Evolutionary conservation across 768 basidiomycete genomes (phyloP).

Genomic region (Rhizopogon rudus): DNA sequence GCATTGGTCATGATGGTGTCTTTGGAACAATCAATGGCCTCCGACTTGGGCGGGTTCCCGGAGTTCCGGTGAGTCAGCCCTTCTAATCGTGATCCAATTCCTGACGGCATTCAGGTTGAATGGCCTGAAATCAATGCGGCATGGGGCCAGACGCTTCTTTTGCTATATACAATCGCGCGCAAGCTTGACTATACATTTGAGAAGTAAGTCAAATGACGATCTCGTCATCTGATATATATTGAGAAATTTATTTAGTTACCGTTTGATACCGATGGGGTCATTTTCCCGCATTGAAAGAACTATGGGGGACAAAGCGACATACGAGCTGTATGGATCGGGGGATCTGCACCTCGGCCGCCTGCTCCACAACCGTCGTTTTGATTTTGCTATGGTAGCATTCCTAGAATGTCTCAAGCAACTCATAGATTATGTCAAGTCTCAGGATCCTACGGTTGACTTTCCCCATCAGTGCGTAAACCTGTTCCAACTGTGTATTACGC

Average conservation of each 20-base stretch:
- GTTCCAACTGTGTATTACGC: not conserved
- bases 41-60: slow-evolving; percentile 81
- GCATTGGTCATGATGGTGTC: slow-evolving; percentile 90
- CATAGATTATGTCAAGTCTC: slow-evolving; percentile 76
- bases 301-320: slow-evolving; percentile 74
- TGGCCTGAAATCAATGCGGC: slow-evolving; percentile 99
- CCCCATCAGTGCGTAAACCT: slow-evolving; percentile 72
- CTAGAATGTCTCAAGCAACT: slow-evolving; percentile 92
- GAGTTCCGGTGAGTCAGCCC: slow-evolving; percentile 59
- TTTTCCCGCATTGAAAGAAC: slow-evolving; percentile 89
- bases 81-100: slow-evolving; percentile 6
- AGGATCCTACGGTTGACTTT: slow-evolving; percentile 70
- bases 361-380: slow-evolving; percentile 93
- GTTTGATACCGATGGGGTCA: slow-evolving; percentile 89
- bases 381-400: slow-evolving; percentile 94
- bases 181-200: slow-evolving; percentile 90
- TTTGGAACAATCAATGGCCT: slow-evolving; percentile 99
- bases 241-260: slow-evolving; percentile 53
- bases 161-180: slow-evolving; percentile 85
- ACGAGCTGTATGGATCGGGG: slow-evolving; percentile 93
- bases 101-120: slow-evolving; percentile 59
- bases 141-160: slow-evolving; percentile 92
- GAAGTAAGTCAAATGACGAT: slow-evolving; percentile 45
- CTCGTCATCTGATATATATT: slow-evolving; percentile 1
- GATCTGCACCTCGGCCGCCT: slow-evolving; percentile 86